Conservation (phyloP, 2,329 filamentous ascomycete genomes). For the Trichoderma aggressivum region DNA sequence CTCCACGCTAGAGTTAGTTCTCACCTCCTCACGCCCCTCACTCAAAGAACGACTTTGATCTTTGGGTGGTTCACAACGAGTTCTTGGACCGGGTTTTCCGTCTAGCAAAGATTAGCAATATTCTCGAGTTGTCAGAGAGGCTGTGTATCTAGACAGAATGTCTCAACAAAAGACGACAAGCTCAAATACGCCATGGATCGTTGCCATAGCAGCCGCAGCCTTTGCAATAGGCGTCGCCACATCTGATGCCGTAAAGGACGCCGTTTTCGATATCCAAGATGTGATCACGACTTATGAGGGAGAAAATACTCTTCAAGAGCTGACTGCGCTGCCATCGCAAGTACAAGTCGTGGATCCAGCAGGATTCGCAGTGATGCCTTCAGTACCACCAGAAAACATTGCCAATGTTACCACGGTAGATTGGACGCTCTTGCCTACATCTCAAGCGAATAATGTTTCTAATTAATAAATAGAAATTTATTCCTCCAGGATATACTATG, state of each 20-base stretch:
- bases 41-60: neutral
- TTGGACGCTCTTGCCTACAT: neutral
- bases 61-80: neutral
- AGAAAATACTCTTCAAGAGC: neutral
- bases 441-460: neutral
- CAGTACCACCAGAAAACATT: constrained; percentile 9
- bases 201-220: neutral
- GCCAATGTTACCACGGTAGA: constrained; percentile 15
- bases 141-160: neutral
- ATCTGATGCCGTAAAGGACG: neutral
- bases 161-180: neutral
- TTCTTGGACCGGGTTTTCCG: neutral
- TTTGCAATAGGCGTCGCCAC: constrained; percentile 15
- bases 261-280: neutral
- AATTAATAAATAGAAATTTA: constrained; percentile 10
- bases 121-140: neutral
- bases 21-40: neutral
- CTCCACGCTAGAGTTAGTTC: neutral
- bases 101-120: neutral
- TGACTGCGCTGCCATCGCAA: constrained; percentile 6
- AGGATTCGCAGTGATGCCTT: constrained; percentile 1
- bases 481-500: constrained; percentile 42
- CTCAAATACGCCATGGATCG: neutral
- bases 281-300: neutral
- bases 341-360: constrained; percentile 14